These are phyloP conservation scores for Angophora floribunda DNA, from an alignment of 345 rosid species.

Conservation along the genomic window DNA sequence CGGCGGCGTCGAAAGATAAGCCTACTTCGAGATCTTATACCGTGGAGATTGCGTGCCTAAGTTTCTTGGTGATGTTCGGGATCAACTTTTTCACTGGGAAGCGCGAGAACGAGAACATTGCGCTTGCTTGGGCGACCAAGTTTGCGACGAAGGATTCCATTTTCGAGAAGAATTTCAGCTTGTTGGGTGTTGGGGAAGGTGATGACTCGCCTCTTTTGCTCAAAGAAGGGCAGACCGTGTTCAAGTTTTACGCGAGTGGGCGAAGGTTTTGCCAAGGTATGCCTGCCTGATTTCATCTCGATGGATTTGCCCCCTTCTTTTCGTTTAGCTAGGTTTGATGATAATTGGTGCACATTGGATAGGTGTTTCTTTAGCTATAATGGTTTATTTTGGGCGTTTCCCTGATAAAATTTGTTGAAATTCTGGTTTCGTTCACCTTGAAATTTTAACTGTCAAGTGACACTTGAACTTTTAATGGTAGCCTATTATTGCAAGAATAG, in stretches of 20 bases:
- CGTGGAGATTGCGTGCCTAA: conserved; percentile 55
- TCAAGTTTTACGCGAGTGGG: conserved; percentile 93
- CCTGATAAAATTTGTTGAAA: not conserved
- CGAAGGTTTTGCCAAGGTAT: conserved; percentile 82
- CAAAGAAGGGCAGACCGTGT: conserved; percentile 83
- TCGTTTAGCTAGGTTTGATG: not conserved
- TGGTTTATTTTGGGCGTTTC: not conserved
- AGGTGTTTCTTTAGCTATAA: not conserved
- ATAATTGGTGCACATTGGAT: not conserved
- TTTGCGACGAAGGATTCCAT: conserved; percentile 65
- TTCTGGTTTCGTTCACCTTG: not conserved
- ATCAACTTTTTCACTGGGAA: conserved; percentile 83
- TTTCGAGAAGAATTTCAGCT: conserved; percentile 79
- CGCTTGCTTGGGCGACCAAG: conserved; percentile 82
- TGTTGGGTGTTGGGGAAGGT: conserved; percentile 48
- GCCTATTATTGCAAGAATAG: not conserved
- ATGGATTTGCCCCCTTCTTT: not conserved
- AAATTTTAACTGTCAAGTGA: not conserved
- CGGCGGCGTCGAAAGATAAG: conserved; percentile 3
- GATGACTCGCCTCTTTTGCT: conserved; percentile 82
- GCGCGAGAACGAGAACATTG: conserved; percentile 79
- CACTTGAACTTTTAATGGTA: not conserved
- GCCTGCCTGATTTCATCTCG: not conserved
- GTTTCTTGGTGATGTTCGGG: conserved; percentile 48
- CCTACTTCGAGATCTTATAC: conserved; percentile 19